phyloP scores from a whole-genome alignment of 208 protist species.

The Trichomonas vaginalis region DNA sequence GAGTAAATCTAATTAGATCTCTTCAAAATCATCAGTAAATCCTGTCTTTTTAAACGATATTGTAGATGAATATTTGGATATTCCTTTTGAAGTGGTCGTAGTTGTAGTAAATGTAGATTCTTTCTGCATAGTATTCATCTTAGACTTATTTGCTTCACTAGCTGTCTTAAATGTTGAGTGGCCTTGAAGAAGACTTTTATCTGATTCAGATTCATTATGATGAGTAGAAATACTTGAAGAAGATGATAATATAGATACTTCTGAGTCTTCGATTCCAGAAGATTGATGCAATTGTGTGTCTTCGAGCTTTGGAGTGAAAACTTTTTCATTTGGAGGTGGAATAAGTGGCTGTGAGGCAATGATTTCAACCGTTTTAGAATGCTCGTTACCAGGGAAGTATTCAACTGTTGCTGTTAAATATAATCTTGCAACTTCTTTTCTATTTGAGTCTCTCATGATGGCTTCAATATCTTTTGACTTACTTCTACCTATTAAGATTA shows the following conservation, averaged over 20 bases:
- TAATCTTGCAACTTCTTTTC: constrained; percentile 9
- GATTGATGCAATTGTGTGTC: not conserved
- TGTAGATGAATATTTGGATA: not conserved
- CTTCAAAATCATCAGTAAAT: not conserved
- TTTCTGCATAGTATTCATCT: not conserved
- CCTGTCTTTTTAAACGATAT: not conserved
- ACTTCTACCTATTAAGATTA: not conserved
- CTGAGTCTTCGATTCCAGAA: not conserved
- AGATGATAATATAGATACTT: not conserved
- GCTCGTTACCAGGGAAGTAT: not conserved
- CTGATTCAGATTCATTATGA: not conserved
- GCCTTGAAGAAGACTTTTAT: not conserved
- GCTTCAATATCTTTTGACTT: not conserved
- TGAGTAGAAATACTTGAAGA: not conserved
- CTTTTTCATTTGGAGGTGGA: not conserved
- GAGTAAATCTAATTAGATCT: not conserved
- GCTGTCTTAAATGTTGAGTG: not conserved
- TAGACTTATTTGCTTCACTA: not conserved
- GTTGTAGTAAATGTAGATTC: not conserved
- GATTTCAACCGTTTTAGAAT: not conserved
- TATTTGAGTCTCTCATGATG: not conserved
- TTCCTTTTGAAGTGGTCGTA: not conserved
- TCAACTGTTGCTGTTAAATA: not conserved
- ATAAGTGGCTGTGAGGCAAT: not conserved
- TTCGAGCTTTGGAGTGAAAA: not conserved